Base-by-base conservation (phyloP, 2,329 filamentous ascomycete species). In the Teratosphaeria gauchensis region DNA sequence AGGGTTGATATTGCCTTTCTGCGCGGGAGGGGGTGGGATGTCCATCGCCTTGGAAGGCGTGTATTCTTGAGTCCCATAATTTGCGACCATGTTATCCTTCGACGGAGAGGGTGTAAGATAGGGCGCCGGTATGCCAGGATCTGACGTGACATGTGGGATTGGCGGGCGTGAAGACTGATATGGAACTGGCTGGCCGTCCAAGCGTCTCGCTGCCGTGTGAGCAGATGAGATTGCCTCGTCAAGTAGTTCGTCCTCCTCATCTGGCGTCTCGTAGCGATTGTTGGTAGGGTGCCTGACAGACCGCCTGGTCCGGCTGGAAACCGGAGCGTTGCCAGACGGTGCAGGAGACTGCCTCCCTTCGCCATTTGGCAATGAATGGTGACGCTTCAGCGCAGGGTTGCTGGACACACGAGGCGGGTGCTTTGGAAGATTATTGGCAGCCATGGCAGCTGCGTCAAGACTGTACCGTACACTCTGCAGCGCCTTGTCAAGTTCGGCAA, bases 221-320 rank as follows among this genome's bases (percentile, higher is more conserved):
- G 91, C 89, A 5, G 89, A 90, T 54, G 85, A 82, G 51, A 96
- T 79, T 21, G 86, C 91, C 74, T 99, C 94, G 65, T 96, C 92
- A 9, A 97, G 80, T 9, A 99, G 81, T 75, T 99, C 94, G 60
- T 99, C 94, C 70, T 97, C 92, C 74, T 99, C 94, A 68, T 95
- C 92, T 1, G 94, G 90, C 0, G 92, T 92, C 70, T 99, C 94
- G 71, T 97, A 96, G 62, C 90, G 87, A 67, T 89, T 87, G 54
- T 88, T 84, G 4, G 88, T 88, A 14, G 89, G 86, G 71, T 80
- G 78, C 61, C 83, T 81, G 53, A 95, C 82, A 12, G 89, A 87
- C 61, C 90, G 83, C 59, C 92, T 82, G 14, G 91, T 94, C 62
- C 92, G 82, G 72, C 87, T 90, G 0, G 89, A 91, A 56, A 90